Evolutionary conservation across 345 rosid genomes (phyloP), one percentile per base, ranked within the genome.

Genomic region (Gossypium australe): DNA sequence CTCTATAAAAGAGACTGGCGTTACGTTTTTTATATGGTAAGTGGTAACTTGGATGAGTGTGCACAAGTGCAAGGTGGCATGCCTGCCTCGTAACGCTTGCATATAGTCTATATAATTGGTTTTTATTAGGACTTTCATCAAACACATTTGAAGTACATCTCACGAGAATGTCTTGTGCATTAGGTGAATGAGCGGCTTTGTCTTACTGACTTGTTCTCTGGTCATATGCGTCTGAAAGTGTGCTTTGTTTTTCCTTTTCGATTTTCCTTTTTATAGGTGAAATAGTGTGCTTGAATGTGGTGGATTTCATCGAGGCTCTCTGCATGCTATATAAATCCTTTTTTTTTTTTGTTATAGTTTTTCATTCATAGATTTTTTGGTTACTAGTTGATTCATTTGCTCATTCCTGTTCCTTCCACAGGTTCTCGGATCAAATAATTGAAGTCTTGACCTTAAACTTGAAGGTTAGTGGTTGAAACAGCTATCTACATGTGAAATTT

Each of bases 401-500:
- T 7, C 4, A 11, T 17, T 52, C 17, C 9, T 69, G 11, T 20
- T 58, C 66, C 13, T 20, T 58, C 66, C 9, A 2, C 76, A 72
- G 76, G 67, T 58, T 44, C 51, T 72, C 16, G 25, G 52, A 60
- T 72, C 55, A 18, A 57, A 45, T 72, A 72, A 20, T 25, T 60
- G 11, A 27, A 25, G 57, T 25, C 25, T 34, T 43, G 65, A 55
- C 41, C 51, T 20, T 58, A 49, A 70, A 9, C 67, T 58, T 58
- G 67, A 57, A 72, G 72, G 55, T 66, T 64, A 20, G 49, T 56
- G 29, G 78, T 43, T 55, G 78, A 67, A 66, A 67, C 53, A n/a
- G 72, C 63, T 24, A 11, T 66, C 65, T 75, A 3, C 12, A 16
- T 22, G 41, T 43, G 38, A 64, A 38, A 55, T 41, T 65, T 49